Evolutionary conservation across 331 rosid genomes (phyloP).

Genomic region (Erythrophleum ivorense): DNA sequence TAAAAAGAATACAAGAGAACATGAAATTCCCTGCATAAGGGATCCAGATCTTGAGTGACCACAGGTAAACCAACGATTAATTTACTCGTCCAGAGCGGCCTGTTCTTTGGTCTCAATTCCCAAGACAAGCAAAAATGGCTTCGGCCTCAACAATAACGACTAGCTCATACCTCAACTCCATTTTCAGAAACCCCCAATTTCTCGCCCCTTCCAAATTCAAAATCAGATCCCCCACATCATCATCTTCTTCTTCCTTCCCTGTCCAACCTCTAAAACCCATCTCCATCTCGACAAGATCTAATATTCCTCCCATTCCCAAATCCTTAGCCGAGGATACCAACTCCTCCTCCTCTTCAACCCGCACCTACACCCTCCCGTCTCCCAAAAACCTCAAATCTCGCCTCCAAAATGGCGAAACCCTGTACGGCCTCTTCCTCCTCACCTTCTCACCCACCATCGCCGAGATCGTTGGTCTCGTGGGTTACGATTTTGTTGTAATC

Average conservation of each 20-base stretch:
- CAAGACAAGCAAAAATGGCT: neutral
- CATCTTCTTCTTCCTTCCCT: neutral
- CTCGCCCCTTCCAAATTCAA: neutral
- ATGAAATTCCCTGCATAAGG: too few species aligned
- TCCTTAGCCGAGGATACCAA: slow-evolving; percentile 24
- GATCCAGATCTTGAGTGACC: too few species aligned
- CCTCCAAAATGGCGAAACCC: slow-evolving; percentile 70
- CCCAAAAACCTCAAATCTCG: slow-evolving; percentile 64
- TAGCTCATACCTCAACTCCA: neutral
- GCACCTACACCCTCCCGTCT: neutral
- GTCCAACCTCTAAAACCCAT: neutral
- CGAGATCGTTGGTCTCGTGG: slow-evolving; percentile 79
- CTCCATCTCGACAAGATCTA: neutral
- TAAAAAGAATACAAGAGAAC: too few species aligned
- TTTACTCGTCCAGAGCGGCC: neutral
- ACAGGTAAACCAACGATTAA: too few species aligned
- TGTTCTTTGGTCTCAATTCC: neutral
- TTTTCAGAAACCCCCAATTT: neutral
- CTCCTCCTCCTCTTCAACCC: neutral
- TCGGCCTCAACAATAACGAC: neutral
- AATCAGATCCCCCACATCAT: neutral
- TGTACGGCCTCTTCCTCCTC: slow-evolving; percentile 82
- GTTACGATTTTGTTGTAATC: slow-evolving; percentile 80
- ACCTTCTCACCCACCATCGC: slow-evolving; percentile 82
- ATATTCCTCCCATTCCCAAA: slow-evolving; percentile 16